Conservation (phyloP, 352 stramenopile genomes). For the Phytophthora fragariae region DNA sequence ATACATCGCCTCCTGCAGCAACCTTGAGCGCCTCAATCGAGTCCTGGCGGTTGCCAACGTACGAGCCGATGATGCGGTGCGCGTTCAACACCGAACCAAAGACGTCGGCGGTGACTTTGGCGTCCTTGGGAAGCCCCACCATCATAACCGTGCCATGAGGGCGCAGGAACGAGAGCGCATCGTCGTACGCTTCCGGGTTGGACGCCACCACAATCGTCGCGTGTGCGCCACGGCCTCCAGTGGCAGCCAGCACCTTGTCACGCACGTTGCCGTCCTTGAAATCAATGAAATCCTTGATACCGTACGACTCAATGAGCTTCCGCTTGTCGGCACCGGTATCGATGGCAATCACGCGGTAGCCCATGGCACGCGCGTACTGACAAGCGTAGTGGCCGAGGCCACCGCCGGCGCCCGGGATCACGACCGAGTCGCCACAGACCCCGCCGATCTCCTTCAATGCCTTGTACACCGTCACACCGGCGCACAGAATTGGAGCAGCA, state of each 20-base stretch:
- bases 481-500: conserved; percentile 82
- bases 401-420: conserved; percentile 67
- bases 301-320: conserved; percentile 63
- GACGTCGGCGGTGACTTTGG: conserved; percentile 46
- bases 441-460: conserved; percentile 68
- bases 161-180: conserved; percentile 66
- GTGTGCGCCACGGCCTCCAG: conserved; percentile 56
- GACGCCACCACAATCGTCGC: conserved; percentile 81
- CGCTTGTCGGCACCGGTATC: conserved; percentile 68
- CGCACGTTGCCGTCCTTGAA: conserved; percentile 60
- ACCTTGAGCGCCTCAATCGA: conserved; percentile 61
- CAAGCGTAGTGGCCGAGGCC: conserved; percentile 82
- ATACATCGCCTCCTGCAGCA: conserved; percentile 51
- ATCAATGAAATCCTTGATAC: conserved; percentile 74
- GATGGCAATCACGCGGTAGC: conserved; percentile 74
- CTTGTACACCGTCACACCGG: conserved; percentile 87
- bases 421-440: conserved; percentile 53
- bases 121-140: conserved; percentile 65
- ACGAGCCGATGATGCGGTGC: conserved; percentile 59
- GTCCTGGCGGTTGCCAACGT: conserved; percentile 67
- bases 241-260: conserved; percentile 47
- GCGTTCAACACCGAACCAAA: conserved; percentile 51
- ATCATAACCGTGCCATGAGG: conserved; percentile 68
- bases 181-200: conserved; percentile 49
- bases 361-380: conserved; percentile 78